Percentiles rank a stretch among this genome's conserved stretches.
Conservation (phyloP, 768 basidiomycete species). For the Termitomyces sp. region DNA sequence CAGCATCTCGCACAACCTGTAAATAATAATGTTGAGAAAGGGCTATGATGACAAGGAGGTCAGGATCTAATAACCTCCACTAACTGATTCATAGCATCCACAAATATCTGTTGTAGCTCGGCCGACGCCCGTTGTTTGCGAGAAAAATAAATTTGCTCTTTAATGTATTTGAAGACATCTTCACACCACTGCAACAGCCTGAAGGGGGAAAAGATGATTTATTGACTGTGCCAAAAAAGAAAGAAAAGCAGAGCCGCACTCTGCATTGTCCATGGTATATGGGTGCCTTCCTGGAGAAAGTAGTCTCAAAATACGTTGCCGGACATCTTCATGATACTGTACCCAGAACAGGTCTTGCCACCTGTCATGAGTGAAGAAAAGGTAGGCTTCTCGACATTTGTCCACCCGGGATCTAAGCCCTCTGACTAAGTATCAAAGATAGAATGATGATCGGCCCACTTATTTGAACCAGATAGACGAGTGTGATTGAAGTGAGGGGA, state of each 20-base stretch:
- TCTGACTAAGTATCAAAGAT: background rate
- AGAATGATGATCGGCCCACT: background rate
- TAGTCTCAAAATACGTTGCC: background rate
- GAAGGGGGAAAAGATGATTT: background rate
- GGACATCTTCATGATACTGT: constrained; percentile 1
- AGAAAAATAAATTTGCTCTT: background rate
- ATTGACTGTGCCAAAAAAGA: background rate
- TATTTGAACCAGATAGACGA: background rate
- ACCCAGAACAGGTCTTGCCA: constrained; percentile 3
- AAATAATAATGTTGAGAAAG: background rate
- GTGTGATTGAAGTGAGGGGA: background rate
- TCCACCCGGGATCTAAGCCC: background rate
- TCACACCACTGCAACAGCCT: constrained; percentile 11
- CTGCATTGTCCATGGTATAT: constrained; percentile 1
- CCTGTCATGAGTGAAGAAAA: background rate
- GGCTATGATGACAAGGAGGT: background rate
- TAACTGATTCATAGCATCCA: constrained; percentile 11
- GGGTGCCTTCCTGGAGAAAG: background rate
- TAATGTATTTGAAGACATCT: constrained; percentile 5
- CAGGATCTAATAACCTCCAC: constrained; percentile 4
- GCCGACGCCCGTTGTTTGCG: background rate
- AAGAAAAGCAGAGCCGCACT: background rate
- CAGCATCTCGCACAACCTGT: constrained; percentile 7
- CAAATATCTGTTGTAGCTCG: background rate
- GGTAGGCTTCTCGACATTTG: constrained; percentile 5